Percentiles rank a stretch among this genome's conserved stretches.
phyloP scores from a whole-genome alignment of 805 yeast genomes.

The Spathaspora gorwiae region DNA sequence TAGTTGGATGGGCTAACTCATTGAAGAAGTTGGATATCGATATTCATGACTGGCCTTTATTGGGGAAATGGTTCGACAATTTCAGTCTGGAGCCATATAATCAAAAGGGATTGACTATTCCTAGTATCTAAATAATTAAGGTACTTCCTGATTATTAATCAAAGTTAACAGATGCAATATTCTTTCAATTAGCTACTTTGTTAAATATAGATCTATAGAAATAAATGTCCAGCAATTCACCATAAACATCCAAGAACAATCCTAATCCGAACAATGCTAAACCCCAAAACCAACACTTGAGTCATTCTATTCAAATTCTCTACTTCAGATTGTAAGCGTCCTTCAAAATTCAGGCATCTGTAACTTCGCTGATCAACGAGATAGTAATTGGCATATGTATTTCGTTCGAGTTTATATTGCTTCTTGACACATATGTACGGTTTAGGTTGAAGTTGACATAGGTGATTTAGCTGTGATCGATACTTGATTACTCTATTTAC shows the following conservation, averaged over 20 bases:
- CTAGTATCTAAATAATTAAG: not conserved
- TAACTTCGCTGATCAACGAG: not conserved
- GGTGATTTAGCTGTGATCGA: constrained; percentile 2
- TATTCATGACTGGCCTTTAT: constrained; percentile 33
- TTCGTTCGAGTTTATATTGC: not conserved
- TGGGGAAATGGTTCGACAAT: constrained; percentile 37
- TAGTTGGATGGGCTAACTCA: constrained; percentile 41
- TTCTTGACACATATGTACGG: too few species aligned
- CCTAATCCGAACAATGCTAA: not conserved
- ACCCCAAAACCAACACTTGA: not conserved
- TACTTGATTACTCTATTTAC: not conserved
- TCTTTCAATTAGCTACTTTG: not conserved
- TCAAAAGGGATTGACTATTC: constrained; percentile 18
- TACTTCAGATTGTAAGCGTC: not conserved
- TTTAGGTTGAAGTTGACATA: not conserved
- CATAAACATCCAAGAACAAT: not conserved
- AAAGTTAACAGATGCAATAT: not conserved
- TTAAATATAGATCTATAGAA: not conserved
- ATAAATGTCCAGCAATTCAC: too few species aligned
- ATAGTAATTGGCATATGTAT: not conserved
- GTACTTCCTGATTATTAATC: not conserved
- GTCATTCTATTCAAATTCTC: not conserved
- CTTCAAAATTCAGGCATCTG: not conserved
- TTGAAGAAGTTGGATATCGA: constrained; percentile 21
- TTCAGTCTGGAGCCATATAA: constrained; percentile 30